Evolutionary conservation across 2,329 filamentous ascomycete genomes (phyloP).

Genomic region (Diaporthe humulicola): DNA sequence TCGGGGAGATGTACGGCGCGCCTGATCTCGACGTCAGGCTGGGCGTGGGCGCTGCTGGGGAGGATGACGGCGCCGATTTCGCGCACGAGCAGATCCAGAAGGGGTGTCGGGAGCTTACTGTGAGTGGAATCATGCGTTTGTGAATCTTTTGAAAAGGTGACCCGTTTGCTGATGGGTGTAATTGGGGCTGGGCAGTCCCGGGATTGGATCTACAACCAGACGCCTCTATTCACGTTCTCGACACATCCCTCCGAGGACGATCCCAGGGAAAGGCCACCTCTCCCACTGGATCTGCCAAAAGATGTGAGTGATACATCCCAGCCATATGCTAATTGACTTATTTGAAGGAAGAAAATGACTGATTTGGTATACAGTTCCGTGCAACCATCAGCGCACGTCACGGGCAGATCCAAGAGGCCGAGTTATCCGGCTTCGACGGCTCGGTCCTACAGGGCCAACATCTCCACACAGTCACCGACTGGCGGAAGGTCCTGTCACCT

Average conservation of each 20-base stretch:
- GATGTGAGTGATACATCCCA: conserved; percentile 52
- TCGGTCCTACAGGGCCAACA: conserved; percentile 42
- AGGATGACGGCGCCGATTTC: conserved; percentile 54
- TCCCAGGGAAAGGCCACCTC: conserved; percentile 65
- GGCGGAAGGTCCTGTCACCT: conserved; percentile 43
- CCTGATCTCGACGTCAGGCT: conserved; percentile 55
- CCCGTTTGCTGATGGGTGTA: conserved; percentile 47
- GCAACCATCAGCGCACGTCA: conserved; percentile 55
- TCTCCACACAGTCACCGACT: conserved; percentile 48
- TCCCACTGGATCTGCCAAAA: conserved; percentile 62
- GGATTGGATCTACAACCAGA: conserved; percentile 88
- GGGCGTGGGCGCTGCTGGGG: conserved; percentile 53
- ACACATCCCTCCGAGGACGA: conserved; percentile 71
- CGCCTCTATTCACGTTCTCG: conserved; percentile 83
- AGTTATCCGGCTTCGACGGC: conserved; percentile 44
- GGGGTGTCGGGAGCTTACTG: conserved; percentile 73
- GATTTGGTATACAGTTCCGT: conserved; percentile 45
- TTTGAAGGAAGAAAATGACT: neutral
- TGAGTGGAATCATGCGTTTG: conserved; percentile 50
- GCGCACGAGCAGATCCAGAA: conserved; percentile 66
- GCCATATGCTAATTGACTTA: rapidly evolving
- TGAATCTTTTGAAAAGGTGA: neutral
- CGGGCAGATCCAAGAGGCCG: conserved; percentile 51
- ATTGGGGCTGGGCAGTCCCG: conserved; percentile 58
- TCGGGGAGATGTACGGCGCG: conserved; percentile 74